phyloP scores from a whole-genome alignment of 805 yeast genomes.

The Ascoidea tarda region DNA sequence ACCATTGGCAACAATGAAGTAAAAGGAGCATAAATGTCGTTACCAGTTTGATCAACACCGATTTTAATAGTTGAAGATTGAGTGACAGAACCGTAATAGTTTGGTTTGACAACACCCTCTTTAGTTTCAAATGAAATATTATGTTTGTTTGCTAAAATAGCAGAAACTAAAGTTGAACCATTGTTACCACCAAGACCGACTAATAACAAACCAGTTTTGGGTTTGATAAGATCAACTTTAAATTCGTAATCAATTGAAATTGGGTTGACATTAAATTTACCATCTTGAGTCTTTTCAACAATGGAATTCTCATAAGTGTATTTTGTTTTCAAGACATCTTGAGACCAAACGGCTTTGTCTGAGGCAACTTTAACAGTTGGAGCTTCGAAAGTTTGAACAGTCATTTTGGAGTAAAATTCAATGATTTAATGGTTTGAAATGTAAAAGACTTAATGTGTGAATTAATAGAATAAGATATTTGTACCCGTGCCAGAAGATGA shows the following conservation, averaged over 20 bases:
- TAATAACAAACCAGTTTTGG: slow-evolving; percentile 77
- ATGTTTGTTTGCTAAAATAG: slow-evolving; percentile 75
- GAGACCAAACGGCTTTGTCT: slow-evolving; percentile 24
- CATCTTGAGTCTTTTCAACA: slow-evolving; percentile 16
- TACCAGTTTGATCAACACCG: slow-evolving; percentile 72
- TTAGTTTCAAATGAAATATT: slow-evolving; percentile 69
- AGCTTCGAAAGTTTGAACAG: neutral
- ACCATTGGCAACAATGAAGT: slow-evolving; percentile 80
- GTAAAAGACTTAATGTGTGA: neutral
- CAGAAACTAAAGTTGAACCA: slow-evolving; percentile 82
- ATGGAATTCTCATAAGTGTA: slow-evolving; percentile 31
- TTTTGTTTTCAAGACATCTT: slow-evolving; percentile 24
- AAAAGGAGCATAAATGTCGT: slow-evolving; percentile 87
- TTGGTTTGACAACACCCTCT: slow-evolving; percentile 59
- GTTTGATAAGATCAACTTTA: slow-evolving; percentile 68
- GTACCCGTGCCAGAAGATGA: neutral
- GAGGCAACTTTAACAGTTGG: slow-evolving; percentile 20
- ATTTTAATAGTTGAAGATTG: slow-evolving; percentile 83
- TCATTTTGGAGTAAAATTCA: neutral
- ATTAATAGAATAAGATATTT: neutral
- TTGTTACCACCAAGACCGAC: slow-evolving; percentile 97
- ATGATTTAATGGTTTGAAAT: too few relatives aligned
- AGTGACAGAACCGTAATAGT: slow-evolving; percentile 90
- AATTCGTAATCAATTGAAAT: slow-evolving; percentile 64
- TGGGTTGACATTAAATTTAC: slow-evolving; percentile 35